These are phyloP conservation scores for Yarrowia keelungensis DNA, from an alignment of 805 yeast species.

Conservation along the genomic window DNA sequence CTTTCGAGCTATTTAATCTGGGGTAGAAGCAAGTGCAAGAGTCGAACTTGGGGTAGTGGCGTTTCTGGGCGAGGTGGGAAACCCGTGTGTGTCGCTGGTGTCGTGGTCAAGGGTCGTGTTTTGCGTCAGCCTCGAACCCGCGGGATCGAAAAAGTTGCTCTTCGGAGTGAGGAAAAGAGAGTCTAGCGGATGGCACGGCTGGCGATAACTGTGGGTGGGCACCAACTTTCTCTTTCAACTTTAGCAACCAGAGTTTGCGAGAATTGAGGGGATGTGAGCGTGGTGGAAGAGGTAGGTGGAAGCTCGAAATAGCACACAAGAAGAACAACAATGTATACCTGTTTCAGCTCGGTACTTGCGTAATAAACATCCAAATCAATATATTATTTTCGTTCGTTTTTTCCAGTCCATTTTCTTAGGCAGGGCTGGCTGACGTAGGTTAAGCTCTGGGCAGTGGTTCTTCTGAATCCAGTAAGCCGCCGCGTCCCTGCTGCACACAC, in stretches of 20 bases:
- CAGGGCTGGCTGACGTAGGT: not conserved
- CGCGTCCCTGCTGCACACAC: not conserved
- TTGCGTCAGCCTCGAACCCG: no score
- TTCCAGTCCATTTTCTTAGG: no score
- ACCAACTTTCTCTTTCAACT: slow-evolving; percentile 1
- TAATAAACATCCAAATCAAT: no score
- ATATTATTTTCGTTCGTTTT: no score
- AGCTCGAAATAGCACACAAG: no score
- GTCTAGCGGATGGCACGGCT: slow-evolving; percentile 36
- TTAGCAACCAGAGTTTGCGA: slow-evolving; percentile 25
- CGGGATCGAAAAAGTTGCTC: not conserved
- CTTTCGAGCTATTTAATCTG: not conserved
- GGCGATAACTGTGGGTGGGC: slow-evolving; percentile 37
- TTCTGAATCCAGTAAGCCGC: not conserved
- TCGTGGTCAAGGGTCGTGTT: no score
- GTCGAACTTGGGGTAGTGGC: not conserved
- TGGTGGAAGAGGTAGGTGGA: no score
- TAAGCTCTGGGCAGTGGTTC: slow-evolving; percentile 26
- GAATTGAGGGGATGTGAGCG: no score
- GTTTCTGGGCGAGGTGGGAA: no score
- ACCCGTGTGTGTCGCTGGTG: no score
- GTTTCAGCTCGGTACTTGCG: no score
- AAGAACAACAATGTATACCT: no score
- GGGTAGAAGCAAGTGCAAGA: slow-evolving; percentile 3
- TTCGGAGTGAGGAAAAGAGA: not conserved